Evolutionary conservation across 2,329 filamentous ascomycete species (phyloP), one percentile per base, ranked within the genome.

Genomic region (Pseudocercospora eumusae): DNA sequence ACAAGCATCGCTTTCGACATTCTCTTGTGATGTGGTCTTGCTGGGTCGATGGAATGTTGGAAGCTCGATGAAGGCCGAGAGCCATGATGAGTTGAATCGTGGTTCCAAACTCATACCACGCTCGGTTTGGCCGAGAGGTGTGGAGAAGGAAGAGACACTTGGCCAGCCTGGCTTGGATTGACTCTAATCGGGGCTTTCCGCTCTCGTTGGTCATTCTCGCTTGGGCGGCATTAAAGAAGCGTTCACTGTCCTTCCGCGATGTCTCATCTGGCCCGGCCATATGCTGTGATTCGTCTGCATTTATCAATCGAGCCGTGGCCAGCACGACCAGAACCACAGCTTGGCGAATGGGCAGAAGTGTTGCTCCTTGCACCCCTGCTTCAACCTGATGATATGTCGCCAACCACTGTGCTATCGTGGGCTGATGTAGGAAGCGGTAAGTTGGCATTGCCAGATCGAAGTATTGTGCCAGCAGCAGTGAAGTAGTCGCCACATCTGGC

Each of bases 271-370:
- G 61, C 21, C 50, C 61, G 4, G 31, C 61, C 31, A 56, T 66
- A 56, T 31, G 50, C 53, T 28, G 57, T 33, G 44, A 33, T 54
- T 13, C 77, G 31, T 68, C 67, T 10, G 63, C 62, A 31, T 70
- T 65, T 56, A 74, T 70, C 2, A 74, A 31, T 2, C 63, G 57
- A 21, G 72, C 82, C 20, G 84, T 82, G 0, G 83, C 83, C 64
- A 86, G 80, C 1, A 84, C 78, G 69, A 84, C 79, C 36, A 84
- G 78, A 1, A 85, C 70, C 20, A 83, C 67, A 0, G 81, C 82
- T 1, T 78, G 74, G 56, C 76, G 78, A 3, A 77, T 76, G 7
- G 76, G 75, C 2, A 78, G 75, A 33, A 79, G 77, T 11, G 79
- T 69, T 64, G 56, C 75, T 73, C 44, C 52, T 11, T 31, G 33